Conservation (phyloP, 2,329 filamentous ascomycete genomes). For the Lecanicillium sp. region DNA sequence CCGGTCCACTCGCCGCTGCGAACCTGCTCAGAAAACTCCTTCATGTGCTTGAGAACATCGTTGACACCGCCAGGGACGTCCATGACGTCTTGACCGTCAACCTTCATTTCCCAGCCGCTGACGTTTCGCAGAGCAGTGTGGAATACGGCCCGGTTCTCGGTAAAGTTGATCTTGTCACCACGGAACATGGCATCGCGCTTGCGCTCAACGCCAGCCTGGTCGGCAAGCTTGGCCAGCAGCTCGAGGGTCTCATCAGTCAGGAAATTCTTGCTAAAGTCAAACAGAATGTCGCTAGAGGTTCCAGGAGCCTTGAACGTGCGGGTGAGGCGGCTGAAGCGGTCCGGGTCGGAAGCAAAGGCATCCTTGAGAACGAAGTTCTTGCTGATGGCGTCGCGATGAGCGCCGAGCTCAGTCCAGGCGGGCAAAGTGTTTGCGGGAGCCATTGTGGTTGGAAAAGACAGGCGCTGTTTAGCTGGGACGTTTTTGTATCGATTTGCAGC, state of each 20-base stretch:
- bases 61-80: conserved; percentile 83
- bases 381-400: conserved; percentile 78
- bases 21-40: conserved; percentile 93
- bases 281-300: conserved; percentile 82
- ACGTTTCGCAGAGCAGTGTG: conserved; percentile 91
- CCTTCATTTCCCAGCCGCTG: conserved; percentile 70
- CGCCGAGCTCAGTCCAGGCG: conserved; percentile 84
- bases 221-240: conserved; percentile 80
- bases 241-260: conserved; percentile 85
- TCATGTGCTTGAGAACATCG: conserved; percentile 90
- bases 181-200: conserved; percentile 96
- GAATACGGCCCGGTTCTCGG: conserved; percentile 91
- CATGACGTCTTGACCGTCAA: conserved; percentile 89
- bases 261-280: conserved; percentile 99
- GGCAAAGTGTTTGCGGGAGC: conserved; percentile 78
- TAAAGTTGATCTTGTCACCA: conserved; percentile 99
- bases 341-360: conserved; percentile 78
- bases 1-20: conserved; percentile 95
- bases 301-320: conserved; percentile 75
- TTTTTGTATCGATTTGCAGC: too few species aligned
- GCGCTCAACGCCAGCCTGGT: conserved; percentile 84
- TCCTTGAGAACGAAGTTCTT: conserved; percentile 90
- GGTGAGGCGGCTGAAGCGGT: conserved; percentile 85
- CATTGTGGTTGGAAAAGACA: conserved; percentile 37
- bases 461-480: too few species aligned